These are phyloP conservation scores for Corylus avellana DNA, from an alignment of 306 rosid species.

Conservation along the genomic window DNA sequence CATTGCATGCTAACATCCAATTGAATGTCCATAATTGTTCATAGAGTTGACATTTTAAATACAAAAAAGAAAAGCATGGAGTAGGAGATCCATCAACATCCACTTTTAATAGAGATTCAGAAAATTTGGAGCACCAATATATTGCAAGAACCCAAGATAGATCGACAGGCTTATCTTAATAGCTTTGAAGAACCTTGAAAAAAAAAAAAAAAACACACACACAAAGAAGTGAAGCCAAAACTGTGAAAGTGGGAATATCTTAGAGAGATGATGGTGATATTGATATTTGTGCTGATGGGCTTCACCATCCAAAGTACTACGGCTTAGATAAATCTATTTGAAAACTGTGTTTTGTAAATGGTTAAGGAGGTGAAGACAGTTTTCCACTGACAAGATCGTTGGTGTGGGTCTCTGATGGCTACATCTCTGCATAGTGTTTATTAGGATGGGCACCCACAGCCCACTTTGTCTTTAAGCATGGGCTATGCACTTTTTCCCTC, in stretches of 20 bases:
- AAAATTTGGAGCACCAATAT: neutral
- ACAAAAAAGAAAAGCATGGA: neutral
- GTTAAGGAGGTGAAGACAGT: slow-evolving; percentile 29
- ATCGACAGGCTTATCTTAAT: neutral
- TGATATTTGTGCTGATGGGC: slow-evolving; percentile 19
- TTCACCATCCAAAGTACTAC: slow-evolving; percentile 34
- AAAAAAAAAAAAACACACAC: slow-evolving; percentile 8
- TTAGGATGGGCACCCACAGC: slow-evolving; percentile 39
- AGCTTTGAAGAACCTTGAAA: neutral
- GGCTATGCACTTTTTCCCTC: neutral
- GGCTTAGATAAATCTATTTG: slow-evolving; percentile 22
- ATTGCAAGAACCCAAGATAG: neutral
- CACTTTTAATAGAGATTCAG: neutral
- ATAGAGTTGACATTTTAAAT: neutral
- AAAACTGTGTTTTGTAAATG: slow-evolving; percentile 20
- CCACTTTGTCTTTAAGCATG: slow-evolving; percentile 23
- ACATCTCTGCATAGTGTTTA: slow-evolving; percentile 39
- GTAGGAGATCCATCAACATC: neutral
- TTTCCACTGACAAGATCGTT: slow-evolving; percentile 54
- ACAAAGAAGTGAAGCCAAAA: neutral
- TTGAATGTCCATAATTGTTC: neutral
- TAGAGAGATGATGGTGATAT: slow-evolving; percentile 5
- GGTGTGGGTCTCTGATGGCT: slow-evolving; percentile 44
- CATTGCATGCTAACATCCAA: too few species aligned
- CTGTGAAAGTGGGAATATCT: neutral